phyloP scores from a whole-genome alignment of 768 basidiomycete genomes.

The Tremella mesenterica region DNA sequence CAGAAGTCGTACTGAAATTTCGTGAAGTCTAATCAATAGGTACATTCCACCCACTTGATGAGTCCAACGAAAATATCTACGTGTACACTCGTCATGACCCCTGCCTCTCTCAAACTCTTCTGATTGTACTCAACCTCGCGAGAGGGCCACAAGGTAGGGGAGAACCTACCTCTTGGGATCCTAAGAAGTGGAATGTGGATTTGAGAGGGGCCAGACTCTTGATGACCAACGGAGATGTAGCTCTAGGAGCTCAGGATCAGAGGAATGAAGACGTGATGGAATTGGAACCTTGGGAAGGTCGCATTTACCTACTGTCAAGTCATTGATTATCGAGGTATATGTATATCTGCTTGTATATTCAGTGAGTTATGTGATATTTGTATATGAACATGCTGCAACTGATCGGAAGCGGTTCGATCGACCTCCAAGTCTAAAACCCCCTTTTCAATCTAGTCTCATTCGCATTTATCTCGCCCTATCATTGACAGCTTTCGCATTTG shows the following conservation, averaged over 20 bases:
- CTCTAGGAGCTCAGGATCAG: conserved; percentile 12
- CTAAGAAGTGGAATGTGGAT: conserved; percentile 14
- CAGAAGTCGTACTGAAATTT: background rate
- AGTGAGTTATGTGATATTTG: too few relatives aligned
- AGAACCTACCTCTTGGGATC: conserved; percentile 4
- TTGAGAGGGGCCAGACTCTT: conserved; percentile 16
- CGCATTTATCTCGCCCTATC: too few relatives aligned
- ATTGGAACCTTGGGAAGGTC: conserved; percentile 19
- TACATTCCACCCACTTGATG: conserved; percentile 52
- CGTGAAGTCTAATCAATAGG: conserved; percentile 47
- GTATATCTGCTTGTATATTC: background rate
- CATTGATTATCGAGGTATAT: background rate
- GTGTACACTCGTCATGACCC: conserved; percentile 47
- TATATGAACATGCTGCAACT: too few relatives aligned
- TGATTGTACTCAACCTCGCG: conserved; percentile 40
- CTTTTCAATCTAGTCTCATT: too few relatives aligned
- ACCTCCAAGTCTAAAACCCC: too few relatives aligned
- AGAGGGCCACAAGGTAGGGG: conserved; percentile 11
- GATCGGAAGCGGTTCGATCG: too few relatives aligned
- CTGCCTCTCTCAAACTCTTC: conserved; percentile 25
- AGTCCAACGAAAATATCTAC: conserved; percentile 51
- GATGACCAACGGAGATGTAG: conserved; percentile 13
- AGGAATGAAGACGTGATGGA: conserved; percentile 9
- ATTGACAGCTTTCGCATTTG: too few relatives aligned
- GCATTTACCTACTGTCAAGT: conserved; percentile 16